Evolutionary conservation across 2,329 filamentous ascomycete genomes (phyloP).

Genomic region (Ceratocystis albifundus): DNA sequence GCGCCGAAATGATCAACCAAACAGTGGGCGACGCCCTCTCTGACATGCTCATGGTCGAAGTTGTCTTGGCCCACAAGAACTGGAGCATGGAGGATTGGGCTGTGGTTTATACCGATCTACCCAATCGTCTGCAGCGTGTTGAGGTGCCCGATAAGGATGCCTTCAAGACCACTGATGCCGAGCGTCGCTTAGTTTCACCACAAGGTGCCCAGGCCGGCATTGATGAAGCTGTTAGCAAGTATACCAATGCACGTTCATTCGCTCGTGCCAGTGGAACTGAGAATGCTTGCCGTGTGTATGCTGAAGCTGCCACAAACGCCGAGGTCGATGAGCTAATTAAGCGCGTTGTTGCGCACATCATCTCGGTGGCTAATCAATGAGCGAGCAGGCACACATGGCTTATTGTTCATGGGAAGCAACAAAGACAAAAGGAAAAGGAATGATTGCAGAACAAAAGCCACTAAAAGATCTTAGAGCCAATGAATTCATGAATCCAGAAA

Average conservation of each 20-base stretch:
- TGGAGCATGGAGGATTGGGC: slow-evolving; percentile 90
- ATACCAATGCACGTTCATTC: slow-evolving; percentile 79
- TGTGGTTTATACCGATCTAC: slow-evolving; percentile 82
- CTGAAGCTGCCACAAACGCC: slow-evolving; percentile 76
- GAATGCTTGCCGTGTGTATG: slow-evolving; percentile 91
- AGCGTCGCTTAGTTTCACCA: slow-evolving; percentile 73
- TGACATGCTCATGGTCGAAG: slow-evolving; percentile 90
- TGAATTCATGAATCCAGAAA: not conserved
- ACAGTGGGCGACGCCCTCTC: slow-evolving; percentile 93
- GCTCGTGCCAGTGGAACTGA: slow-evolving; percentile 90
- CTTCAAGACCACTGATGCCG: slow-evolving; percentile 86
- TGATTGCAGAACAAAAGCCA: not conserved
- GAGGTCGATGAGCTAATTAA: slow-evolving; percentile 86
- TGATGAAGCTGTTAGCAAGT: slow-evolving; percentile 78
- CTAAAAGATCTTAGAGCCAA: not conserved
- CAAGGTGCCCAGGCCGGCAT: slow-evolving; percentile 72
- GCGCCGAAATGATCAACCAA: slow-evolving; percentile 92
- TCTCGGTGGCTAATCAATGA: slow-evolving; percentile 21
- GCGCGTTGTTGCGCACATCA: slow-evolving; percentile 64
- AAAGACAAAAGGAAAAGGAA: slow-evolving; percentile 5
- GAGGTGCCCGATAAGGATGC: slow-evolving; percentile 78
- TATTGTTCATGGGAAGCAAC: slow-evolving; percentile 33
- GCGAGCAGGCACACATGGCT: slow-evolving; percentile 30
- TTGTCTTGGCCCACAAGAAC: slow-evolving; percentile 86
- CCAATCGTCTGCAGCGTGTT: slow-evolving; percentile 88